Conservation (phyloP, 805 yeast genomes). For the Candida quercuum region DNA sequence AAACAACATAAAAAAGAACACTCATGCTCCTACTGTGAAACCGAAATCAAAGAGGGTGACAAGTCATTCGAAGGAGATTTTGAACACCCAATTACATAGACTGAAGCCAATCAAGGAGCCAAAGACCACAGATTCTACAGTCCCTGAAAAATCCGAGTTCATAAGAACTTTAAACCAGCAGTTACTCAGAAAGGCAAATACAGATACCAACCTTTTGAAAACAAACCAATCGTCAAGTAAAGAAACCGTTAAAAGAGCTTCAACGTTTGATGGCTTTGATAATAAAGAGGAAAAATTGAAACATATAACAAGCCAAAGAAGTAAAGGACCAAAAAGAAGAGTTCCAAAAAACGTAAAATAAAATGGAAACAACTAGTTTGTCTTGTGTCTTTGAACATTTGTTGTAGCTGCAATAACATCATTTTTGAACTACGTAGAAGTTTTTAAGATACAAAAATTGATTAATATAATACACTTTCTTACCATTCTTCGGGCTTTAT, state of each 20-base stretch:
- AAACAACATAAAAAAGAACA: slow-evolving; percentile 12
- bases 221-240: slow-evolving; percentile 1
- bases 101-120: slow-evolving; percentile 9
- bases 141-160: background rate
- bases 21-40: slow-evolving; percentile 7
- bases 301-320: slow-evolving; percentile 27
- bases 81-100: slow-evolving; percentile 9
- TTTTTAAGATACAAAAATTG: too few species aligned
- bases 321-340: slow-evolving; percentile 33
- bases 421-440: too few species aligned
- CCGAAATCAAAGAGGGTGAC: slow-evolving; percentile 17
- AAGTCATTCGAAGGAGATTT: slow-evolving; percentile 16
- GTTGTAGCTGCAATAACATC: too few species aligned
- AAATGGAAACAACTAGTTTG: background rate
- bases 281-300: slow-evolving; percentile 11
- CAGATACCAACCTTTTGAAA: slow-evolving; percentile 10
- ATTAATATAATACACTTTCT: too few species aligned
- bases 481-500: background rate
- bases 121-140: background rate
- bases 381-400: too few species aligned
- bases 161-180: slow-evolving; percentile 7
- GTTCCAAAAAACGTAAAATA: slow-evolving; percentile 21
- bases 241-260: slow-evolving; percentile 12
- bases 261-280: slow-evolving; percentile 16
- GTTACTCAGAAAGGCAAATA: slow-evolving; percentile 15